Conservation (phyloP, 2,329 filamentous ascomycete species). For the Neofusicoccum laricinum region DNA sequence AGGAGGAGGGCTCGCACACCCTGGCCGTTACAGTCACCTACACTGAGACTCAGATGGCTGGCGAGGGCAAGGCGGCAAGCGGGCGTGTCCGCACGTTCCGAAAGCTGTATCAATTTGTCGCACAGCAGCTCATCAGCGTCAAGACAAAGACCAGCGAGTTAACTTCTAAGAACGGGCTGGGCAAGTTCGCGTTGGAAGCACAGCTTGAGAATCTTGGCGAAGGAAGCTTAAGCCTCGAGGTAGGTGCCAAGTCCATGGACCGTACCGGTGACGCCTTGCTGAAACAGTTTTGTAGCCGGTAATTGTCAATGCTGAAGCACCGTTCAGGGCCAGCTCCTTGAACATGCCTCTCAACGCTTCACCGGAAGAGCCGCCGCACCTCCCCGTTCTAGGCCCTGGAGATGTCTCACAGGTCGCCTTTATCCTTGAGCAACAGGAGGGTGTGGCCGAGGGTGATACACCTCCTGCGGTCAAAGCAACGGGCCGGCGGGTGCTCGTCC, state of each 20-base stretch:
- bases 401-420: conserved; percentile 66
- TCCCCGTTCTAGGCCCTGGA: conserved; percentile 55
- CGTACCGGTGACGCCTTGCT: neutral
- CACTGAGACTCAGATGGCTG: conserved; percentile 71
- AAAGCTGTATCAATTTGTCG: conserved; percentile 95
- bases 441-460: conserved; percentile 40
- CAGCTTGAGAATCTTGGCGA: conserved; percentile 95
- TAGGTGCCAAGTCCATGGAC: conserved; percentile 24
- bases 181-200: conserved; percentile 77
- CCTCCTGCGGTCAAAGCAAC: conserved; percentile 18
- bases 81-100: conserved; percentile 78
- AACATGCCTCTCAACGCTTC: conserved; percentile 52
- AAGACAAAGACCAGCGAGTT: conserved; percentile 79
- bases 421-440: conserved; percentile 54
- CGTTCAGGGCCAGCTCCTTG: conserved; percentile 53
- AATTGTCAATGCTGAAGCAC: conserved; percentile 48
- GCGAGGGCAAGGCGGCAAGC: conserved; percentile 45
- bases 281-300: conserved; percentile 36
- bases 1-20: conserved; percentile 92
- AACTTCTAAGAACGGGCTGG: conserved; percentile 40
- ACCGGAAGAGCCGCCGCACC: conserved; percentile 24
- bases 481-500: conserved; percentile 64
- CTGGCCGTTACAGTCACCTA: conserved; percentile 92
- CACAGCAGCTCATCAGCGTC: conserved; percentile 84
- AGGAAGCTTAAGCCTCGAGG: conserved; percentile 74